Percentiles rank a stretch among this genome's conserved stretches.
Evolutionary conservation across 257 asterid species (phyloP).

Genomic region (Capsicum baccatum): DNA sequence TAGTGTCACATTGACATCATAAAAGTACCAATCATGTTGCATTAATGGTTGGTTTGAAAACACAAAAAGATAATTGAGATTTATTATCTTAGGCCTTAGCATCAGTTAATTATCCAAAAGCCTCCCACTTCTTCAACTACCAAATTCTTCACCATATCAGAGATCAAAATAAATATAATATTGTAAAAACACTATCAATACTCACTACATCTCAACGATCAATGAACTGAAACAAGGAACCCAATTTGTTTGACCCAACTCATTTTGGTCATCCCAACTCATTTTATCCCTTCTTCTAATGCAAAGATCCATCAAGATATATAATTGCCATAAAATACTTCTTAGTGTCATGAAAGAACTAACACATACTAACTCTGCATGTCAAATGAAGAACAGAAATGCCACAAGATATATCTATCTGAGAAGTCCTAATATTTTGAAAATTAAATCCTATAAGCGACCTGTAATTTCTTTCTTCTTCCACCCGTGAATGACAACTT

Average conservation of each 20-base stretch:
- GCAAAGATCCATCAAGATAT: neutral
- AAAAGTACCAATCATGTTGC: neutral
- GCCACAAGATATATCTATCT: neutral
- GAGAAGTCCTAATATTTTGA: neutral
- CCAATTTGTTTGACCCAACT: slow-evolving; percentile 13
- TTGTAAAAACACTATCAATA: neutral
- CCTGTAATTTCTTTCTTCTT: neutral
- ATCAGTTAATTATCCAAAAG: neutral
- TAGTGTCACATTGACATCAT: neutral
- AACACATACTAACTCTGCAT: slow-evolving; percentile 59
- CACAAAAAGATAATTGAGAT: neutral
- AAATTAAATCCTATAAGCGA: neutral
- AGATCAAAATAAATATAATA: neutral
- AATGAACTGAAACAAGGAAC: slow-evolving; percentile 23
- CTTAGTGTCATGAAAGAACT: slow-evolving; percentile 75
- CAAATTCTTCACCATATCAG: slow-evolving; percentile 7
- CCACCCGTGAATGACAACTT: no score
- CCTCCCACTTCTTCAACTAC: slow-evolving; percentile 12
- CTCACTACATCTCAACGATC: slow-evolving; percentile 1
- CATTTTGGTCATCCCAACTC: neutral
- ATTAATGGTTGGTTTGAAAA: neutral
- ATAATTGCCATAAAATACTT: neutral
- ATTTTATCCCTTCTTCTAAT: neutral
- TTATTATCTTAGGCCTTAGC: neutral
- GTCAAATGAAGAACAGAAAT: neutral